phyloP scores from a whole-genome alignment of 345 rosid genomes.

The Arabidopsis arenosa region DNA sequence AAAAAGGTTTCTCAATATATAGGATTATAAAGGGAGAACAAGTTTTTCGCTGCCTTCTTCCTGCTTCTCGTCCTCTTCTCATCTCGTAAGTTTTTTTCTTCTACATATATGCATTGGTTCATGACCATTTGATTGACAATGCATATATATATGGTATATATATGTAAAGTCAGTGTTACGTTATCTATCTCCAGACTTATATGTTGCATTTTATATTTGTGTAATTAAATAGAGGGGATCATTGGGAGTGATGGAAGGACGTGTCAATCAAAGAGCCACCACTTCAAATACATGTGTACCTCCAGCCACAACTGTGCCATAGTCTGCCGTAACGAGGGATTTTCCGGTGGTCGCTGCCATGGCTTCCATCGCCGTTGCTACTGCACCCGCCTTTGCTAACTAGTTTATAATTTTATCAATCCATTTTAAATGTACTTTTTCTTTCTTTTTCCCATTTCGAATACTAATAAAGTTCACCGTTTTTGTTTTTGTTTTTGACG shows the following conservation, averaged over 20 bases:
- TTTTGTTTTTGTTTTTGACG: background rate
- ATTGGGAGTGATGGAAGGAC: conserved; percentile 45
- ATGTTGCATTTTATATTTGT: background rate
- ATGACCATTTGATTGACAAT: too few relatives aligned
- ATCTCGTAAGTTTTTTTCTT: conserved; percentile 39
- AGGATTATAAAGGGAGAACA: conserved; percentile 29
- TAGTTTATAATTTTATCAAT: background rate
- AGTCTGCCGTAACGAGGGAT: conserved; percentile 46
- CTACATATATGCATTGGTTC: background rate
- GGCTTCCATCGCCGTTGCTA: conserved; percentile 49
- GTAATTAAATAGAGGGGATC: conserved; percentile 23
- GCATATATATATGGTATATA: too few relatives aligned
- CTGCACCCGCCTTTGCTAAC: conserved; percentile 47
- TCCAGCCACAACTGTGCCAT: conserved; percentile 48
- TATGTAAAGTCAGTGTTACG: background rate
- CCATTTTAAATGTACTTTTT: background rate
- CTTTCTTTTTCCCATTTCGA: background rate
- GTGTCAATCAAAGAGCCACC: conserved; percentile 52
- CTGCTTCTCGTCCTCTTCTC: conserved; percentile 43
- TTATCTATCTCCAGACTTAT: conserved; percentile 2
- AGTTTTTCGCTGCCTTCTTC: conserved; percentile 30
- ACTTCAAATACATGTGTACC: conserved; percentile 40
- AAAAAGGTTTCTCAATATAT: background rate
- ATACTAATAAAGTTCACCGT: background rate
- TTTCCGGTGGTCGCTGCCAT: conserved; percentile 48